Conservation (phyloP, 257 asterid genomes). For the Thymus mandschuricus region DNA sequence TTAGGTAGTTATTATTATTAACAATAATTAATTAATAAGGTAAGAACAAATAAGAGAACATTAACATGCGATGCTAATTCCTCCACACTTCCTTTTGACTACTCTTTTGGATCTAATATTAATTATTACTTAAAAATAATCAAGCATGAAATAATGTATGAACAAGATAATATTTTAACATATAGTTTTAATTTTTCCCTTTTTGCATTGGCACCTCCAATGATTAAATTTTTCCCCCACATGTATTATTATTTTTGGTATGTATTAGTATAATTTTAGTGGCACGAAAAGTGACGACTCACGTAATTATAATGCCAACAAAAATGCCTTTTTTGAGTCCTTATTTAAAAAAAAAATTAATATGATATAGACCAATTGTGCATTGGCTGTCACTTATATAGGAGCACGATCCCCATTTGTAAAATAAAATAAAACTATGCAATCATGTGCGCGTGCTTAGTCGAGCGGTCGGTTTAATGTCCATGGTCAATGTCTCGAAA, state of each 20-base stretch:
- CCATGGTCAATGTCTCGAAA: too few relatives aligned
- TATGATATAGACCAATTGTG: background rate
- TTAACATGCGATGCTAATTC: constrained; percentile 33
- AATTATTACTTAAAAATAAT: background rate
- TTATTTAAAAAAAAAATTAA: background rate
- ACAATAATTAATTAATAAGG: background rate
- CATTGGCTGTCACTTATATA: background rate
- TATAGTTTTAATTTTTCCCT: background rate
- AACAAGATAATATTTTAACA: constrained; percentile 6
- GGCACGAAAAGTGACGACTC: constrained; percentile 13
- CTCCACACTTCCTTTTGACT: constrained; percentile 31
- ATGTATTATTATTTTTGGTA: background rate
- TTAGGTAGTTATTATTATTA: background rate
- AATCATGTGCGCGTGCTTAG: background rate
- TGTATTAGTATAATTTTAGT: background rate
- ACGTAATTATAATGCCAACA: constrained; percentile 13
- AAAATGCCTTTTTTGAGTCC: constrained; percentile 7
- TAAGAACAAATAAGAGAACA: constrained; percentile 5
- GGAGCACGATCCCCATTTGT: background rate
- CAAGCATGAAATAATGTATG: background rate
- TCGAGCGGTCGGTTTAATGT: too few relatives aligned
- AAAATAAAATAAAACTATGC: too few relatives aligned
- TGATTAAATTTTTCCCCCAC: background rate
- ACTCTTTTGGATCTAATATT: background rate
- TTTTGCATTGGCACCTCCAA: background rate